Evolutionary conservation across 1,284 basidiomycete species (phyloP).

Genomic region (Microbotryum lychnidis-dioicae): DNA sequence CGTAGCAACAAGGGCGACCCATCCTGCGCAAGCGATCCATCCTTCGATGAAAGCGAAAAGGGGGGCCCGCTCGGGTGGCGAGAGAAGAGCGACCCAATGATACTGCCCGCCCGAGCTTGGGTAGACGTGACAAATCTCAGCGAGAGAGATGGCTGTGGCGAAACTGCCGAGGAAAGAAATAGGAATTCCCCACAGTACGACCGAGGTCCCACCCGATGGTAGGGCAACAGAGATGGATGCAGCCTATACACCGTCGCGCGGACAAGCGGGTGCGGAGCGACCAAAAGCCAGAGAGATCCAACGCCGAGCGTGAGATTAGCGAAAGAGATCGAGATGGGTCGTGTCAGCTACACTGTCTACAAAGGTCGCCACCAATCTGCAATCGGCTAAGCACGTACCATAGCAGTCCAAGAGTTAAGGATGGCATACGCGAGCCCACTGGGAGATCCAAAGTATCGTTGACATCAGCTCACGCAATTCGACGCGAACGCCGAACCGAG

Average conservation of each 20-base stretch:
- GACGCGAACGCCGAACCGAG: too few relatives aligned
- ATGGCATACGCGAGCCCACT: constrained; percentile 26
- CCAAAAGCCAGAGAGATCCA: too few relatives aligned
- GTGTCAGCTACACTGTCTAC: too few relatives aligned
- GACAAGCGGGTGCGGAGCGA: too few relatives aligned
- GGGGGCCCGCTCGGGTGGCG: constrained; percentile 14
- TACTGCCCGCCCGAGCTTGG: constrained; percentile 30
- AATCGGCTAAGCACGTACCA: background rate
- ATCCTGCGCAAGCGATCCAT: constrained; percentile 29
- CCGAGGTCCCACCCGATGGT: constrained; percentile 32
- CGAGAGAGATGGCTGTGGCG: constrained; percentile 29
- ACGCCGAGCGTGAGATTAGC: too few relatives aligned
- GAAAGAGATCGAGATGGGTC: too few relatives aligned
- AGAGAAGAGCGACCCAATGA: constrained; percentile 26
- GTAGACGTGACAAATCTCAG: constrained; percentile 36
- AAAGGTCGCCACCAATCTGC: too few relatives aligned
- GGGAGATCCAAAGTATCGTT: too few relatives aligned
- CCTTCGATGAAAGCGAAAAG: constrained; percentile 23
- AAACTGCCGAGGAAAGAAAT: constrained; percentile 36
- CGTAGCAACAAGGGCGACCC: constrained; percentile 27
- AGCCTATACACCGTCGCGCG: constrained; percentile 1
- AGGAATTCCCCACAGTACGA: constrained; percentile 36
- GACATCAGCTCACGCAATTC: too few relatives aligned
- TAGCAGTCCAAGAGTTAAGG: constrained; percentile 38
- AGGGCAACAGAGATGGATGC: constrained; percentile 33